Percentiles rank a stretch among this genome's conserved stretches.
phyloP scores from a whole-genome alignment of 2,329 filamentous ascomycete species.

The Ampelomyces quisqualis region DNA sequence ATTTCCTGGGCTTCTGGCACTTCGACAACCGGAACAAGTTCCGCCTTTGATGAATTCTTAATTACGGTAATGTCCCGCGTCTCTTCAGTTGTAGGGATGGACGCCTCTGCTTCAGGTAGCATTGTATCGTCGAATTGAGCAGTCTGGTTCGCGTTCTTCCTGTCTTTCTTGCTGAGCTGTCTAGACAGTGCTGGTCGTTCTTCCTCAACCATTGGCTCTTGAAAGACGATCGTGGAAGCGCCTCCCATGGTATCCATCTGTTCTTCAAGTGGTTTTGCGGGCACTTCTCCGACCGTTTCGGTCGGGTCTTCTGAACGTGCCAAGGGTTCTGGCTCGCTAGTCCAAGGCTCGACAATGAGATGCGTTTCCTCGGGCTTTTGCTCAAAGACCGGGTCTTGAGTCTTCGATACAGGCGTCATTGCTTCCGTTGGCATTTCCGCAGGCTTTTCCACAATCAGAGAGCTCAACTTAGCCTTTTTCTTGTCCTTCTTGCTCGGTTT shows the following conservation, averaged over 20 bases:
- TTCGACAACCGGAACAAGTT: background rate
- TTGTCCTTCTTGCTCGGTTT: constrained; percentile 30
- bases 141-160: constrained; percentile 6
- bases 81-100: too few relatives aligned
- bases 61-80: too few relatives aligned
- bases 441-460: constrained; percentile 11
- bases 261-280: background rate
- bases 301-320: background rate
- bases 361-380: background rate
- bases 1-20: background rate
- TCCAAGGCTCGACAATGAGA: background rate
- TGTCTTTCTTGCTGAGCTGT: constrained; percentile 16
- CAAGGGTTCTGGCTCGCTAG: background rate
- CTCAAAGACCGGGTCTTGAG: constrained; percentile 3
- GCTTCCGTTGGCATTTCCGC: background rate
- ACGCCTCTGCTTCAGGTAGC: too few relatives aligned
- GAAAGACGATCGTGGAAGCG: background rate
- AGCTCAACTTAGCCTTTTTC: constrained; percentile 17
- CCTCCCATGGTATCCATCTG: background rate
- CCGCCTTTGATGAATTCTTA: too few relatives aligned
- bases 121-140: too few relatives aligned
- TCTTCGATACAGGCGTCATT: background rate
- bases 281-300: constrained; percentile 4
- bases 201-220: background rate
- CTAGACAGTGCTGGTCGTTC: background rate